Evolutionary conservation across 768 basidiomycete species (phyloP).

Genomic region (Auriscalpium orientale): DNA sequence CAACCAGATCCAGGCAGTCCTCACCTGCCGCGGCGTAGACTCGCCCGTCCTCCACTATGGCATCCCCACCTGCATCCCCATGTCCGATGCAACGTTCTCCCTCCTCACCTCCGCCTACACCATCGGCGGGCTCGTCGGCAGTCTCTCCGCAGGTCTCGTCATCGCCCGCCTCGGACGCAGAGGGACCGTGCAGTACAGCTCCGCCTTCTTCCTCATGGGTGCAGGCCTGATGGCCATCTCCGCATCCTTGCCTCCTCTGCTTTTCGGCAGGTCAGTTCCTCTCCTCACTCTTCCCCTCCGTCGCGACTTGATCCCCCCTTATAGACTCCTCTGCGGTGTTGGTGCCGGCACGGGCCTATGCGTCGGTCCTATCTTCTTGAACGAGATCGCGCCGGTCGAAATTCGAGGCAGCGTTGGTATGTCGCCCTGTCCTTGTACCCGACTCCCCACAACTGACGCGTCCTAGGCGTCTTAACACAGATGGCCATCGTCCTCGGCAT

Average conservation of each 20-base stretch:
- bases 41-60: constrained; percentile 22
- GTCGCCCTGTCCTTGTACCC: constrained; percentile 13
- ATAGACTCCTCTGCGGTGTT: constrained; percentile 61
- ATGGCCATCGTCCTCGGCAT: constrained; percentile 80
- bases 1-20: constrained; percentile 76
- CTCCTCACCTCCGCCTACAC: constrained; percentile 82
- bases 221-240: constrained; percentile 61
- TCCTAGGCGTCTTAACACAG: constrained; percentile 69
- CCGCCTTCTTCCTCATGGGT: constrained; percentile 49
- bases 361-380: constrained; percentile 78
- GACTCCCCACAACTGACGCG: background rate
- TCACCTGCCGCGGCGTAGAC: constrained; percentile 54
- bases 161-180: constrained; percentile 71
- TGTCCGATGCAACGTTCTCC: constrained; percentile 73
- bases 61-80: constrained; percentile 70
- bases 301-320: background rate
- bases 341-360: constrained; percentile 69
- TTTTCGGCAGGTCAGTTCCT: constrained; percentile 53
- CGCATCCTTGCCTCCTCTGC: constrained; percentile 44
- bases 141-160: constrained; percentile 53
- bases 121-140: constrained; percentile 78
- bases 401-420: constrained; percentile 70
- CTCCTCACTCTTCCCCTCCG: background rate
- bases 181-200: constrained; percentile 54
- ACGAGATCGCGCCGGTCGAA: constrained; percentile 72